Percentiles rank a stretch among this genome's conserved stretches.
Conservation (phyloP, 176 grass and related monocot species). For the Secale cereale region DNA sequence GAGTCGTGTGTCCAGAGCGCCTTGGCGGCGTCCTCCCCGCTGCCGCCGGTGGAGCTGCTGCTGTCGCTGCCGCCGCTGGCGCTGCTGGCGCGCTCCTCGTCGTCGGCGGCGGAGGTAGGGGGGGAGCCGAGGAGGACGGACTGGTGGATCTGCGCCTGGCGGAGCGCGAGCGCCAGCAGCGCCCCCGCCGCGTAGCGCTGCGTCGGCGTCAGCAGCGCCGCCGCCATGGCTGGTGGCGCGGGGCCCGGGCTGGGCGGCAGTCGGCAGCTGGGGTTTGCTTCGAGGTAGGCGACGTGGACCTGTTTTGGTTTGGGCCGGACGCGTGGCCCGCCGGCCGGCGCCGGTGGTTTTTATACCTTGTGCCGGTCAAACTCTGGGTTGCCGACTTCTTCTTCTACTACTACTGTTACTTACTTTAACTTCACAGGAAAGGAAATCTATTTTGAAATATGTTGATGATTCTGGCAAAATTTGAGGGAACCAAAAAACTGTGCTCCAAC, state of each 20-base stretch:
- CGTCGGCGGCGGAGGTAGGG: constrained; percentile 7
- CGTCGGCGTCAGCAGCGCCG: constrained; percentile 64
- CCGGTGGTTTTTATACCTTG: neutral
- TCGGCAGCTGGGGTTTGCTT: neutral
- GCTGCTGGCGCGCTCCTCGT: constrained; percentile 41
- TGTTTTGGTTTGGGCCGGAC: neutral
- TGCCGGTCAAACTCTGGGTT: neutral
- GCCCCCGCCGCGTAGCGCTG: constrained; percentile 91
- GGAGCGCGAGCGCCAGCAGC: constrained; percentile 76
- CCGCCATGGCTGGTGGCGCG: constrained; percentile 12
- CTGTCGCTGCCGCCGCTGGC: constrained; percentile 35
- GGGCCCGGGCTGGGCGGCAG: neutral
- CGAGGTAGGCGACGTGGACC: neutral
- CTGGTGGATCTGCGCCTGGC: constrained; percentile 96
- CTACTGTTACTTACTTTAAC: no score
- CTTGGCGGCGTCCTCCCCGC: constrained; percentile 23
- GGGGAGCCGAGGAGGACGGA: constrained; percentile 57
- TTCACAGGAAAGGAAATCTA: no score
- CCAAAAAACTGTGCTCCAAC: no score
- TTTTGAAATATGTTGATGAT: no score
- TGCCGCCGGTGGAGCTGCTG: constrained; percentile 34
- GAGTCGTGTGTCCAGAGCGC: constrained; percentile 90
- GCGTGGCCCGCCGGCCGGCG: neutral
- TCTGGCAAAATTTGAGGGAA: no score
- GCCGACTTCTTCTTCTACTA: no score